These are phyloP conservation scores for Coemansia reversa DNA, from an alignment of 192 early-diverging fungal species.

Conservation along the genomic window DNA sequence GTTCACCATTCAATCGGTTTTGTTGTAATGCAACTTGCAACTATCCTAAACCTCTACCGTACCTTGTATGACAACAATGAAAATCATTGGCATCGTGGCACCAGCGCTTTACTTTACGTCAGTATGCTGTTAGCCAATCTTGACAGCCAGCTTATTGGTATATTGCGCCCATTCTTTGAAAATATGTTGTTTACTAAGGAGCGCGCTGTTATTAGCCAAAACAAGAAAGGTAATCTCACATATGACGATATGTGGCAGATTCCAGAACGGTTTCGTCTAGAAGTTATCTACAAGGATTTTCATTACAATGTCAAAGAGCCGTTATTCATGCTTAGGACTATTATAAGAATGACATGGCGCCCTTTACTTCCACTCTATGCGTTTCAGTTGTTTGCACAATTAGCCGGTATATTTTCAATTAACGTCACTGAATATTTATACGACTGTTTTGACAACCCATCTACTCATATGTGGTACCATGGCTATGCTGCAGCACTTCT, in stretches of 20 bases:
- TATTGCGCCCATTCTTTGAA: conserved; percentile 3
- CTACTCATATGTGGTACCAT: conserved; percentile 19
- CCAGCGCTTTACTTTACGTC: conserved; percentile 7
- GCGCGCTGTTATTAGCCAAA: conserved; percentile 13
- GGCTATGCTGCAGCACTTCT: conserved; percentile 7
- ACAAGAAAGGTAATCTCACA: conserved; percentile 13
- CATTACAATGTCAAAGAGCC: conserved; percentile 22
- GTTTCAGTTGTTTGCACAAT: conserved; percentile 5
- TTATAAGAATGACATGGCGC: conserved; percentile 26
- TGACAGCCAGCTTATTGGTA: conserved; percentile 6
- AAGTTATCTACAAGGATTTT: conserved; percentile 19
- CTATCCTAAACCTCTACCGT: conserved; percentile 15
- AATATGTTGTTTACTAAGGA: conserved; percentile 10
- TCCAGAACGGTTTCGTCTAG: conserved; percentile 14
- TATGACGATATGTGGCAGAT: conserved; percentile 16
- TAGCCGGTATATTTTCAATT: not conserved
- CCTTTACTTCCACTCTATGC: conserved; percentile 25
- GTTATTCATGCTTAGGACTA: conserved; percentile 29
- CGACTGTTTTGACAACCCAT: conserved; percentile 19
- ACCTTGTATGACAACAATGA: conserved; percentile 1
- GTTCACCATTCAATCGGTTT: conserved; percentile 1
- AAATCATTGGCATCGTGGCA: not conserved
- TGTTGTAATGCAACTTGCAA: conserved; percentile 12
- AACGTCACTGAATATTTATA: conserved; percentile 10
- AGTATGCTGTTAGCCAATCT: conserved; percentile 13